phyloP scores from a whole-genome alignment of 176 grass and related monocot genomes.

The Zoysia japonica region DNA sequence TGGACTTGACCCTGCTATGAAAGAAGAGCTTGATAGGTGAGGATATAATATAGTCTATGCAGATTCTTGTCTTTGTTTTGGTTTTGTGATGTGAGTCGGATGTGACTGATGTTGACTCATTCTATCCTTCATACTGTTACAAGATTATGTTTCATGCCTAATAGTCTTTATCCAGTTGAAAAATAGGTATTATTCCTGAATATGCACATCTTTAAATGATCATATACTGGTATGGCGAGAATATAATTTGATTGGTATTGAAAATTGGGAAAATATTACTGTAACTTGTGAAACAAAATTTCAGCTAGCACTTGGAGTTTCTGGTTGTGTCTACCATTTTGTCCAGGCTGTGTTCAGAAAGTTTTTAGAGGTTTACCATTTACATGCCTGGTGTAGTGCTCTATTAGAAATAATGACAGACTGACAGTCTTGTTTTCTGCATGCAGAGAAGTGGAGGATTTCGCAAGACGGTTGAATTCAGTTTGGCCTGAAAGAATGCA shows the following conservation, averaged over 20 bases:
- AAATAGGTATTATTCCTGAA: neutral
- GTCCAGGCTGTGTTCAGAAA: neutral
- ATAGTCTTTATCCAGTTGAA: neutral
- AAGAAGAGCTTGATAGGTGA: slow-evolving; percentile 99
- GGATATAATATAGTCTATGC: slow-evolving; percentile 4
- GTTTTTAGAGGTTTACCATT: neutral
- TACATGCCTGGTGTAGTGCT: slow-evolving; percentile 13
- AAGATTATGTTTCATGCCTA: neutral
- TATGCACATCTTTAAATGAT: neutral
- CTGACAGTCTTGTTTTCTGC: slow-evolving; percentile 25
- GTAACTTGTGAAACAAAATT: neutral
- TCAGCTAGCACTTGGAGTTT: neutral
- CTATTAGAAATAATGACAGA: slow-evolving; percentile 3
- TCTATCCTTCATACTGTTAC: neutral
- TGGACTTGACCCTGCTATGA: slow-evolving; percentile 95
- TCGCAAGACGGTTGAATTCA: slow-evolving; percentile 92
- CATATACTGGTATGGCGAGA: neutral
- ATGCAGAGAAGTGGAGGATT: slow-evolving; percentile 98
- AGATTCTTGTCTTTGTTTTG: slow-evolving; percentile 5
- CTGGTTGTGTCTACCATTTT: slow-evolving; percentile 1
- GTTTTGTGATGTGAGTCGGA: neutral
- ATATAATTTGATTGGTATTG: neutral
- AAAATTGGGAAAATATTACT: neutral
- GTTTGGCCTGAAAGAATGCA: slow-evolving; percentile 95
- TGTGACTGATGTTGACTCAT: neutral